These are phyloP conservation scores for Cytospora schulzeri DNA, from an alignment of 2,329 filamentous ascomycete genomes.

Conservation along the genomic window DNA sequence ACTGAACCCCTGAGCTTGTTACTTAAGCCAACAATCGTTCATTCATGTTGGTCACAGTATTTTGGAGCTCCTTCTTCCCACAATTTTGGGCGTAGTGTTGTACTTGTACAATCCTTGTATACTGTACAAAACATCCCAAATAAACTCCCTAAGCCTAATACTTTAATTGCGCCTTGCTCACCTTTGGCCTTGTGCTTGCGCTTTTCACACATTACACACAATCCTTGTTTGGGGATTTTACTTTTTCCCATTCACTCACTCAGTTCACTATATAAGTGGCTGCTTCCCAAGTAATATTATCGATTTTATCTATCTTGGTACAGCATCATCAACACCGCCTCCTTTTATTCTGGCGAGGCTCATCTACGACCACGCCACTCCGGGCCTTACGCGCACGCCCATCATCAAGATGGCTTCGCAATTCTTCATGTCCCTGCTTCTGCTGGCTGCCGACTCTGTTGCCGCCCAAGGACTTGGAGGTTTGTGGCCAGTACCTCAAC, in stretches of 20 bases:
- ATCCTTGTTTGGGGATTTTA: not conserved
- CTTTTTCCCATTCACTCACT: slow-evolving; percentile 12
- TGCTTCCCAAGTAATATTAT: not conserved
- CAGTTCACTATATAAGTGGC: slow-evolving; percentile 3
- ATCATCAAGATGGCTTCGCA: slow-evolving; percentile 32
- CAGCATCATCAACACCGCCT: not conserved
- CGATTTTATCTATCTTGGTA: not conserved
- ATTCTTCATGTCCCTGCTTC: slow-evolving; percentile 41
- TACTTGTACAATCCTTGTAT: slow-evolving; percentile 4
- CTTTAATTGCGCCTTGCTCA: slow-evolving; percentile 13
- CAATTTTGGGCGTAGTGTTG: not conserved
- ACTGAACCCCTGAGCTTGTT: not conserved
- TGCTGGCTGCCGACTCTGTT: slow-evolving; percentile 45
- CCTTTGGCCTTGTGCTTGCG: not conserved
- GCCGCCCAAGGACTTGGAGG: slow-evolving; percentile 39
- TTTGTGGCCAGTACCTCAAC: slow-evolving; percentile 59
- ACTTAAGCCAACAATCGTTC: not conserved
- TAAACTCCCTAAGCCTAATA: slow-evolving; percentile 8
- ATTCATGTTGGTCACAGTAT: not conserved
- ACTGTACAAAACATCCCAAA: not conserved
- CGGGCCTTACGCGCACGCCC: not conserved
- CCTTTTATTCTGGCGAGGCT: not conserved
- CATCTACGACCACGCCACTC: not conserved
- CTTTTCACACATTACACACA: not conserved
- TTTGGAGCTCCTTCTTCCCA: not conserved